Percentiles rank a stretch among this genome's conserved stretches.
Evolutionary conservation across 768 basidiomycete species (phyloP).

Genomic region (Lanmaoa pseudosensibilis): DNA sequence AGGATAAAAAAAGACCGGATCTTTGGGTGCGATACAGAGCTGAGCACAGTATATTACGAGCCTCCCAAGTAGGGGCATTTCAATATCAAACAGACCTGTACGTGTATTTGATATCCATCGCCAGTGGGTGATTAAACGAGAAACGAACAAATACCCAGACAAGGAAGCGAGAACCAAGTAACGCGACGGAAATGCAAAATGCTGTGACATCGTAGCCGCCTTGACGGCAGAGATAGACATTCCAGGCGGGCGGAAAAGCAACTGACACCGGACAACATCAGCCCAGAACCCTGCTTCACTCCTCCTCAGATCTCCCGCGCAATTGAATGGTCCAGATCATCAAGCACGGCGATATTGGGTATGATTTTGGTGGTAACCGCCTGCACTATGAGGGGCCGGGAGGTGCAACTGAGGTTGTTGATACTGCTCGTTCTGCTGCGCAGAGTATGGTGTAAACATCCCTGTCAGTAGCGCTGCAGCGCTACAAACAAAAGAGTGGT

Average conservation of each 20-base stretch:
- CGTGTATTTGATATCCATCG: not conserved
- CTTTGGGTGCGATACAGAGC: not conserved
- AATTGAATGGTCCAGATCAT: not conserved
- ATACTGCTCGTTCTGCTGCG: not conserved
- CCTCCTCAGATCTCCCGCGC: not conserved
- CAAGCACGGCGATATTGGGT: not conserved
- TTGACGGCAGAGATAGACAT: not conserved
- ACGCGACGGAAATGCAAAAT: not conserved
- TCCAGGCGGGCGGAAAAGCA: not conserved
- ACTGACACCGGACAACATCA: not conserved
- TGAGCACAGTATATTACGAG: too few species aligned
- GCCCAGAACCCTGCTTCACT: not conserved
- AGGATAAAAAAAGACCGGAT: not conserved
- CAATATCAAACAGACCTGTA: not conserved
- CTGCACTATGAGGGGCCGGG: not conserved
- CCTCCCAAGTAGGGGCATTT: not conserved
- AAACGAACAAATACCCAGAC: not conserved
- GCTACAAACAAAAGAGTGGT: constrained; percentile 17
- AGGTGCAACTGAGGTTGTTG: not conserved
- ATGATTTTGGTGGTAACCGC: not conserved
- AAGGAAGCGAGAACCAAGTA: too few species aligned
- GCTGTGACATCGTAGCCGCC: not conserved
- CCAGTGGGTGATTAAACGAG: not conserved
- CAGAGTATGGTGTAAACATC: constrained; percentile 15
- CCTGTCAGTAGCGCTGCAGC: constrained; percentile 10